Conservation (phyloP, 116 monocot species). For the Dioscorea cayenensis region DNA sequence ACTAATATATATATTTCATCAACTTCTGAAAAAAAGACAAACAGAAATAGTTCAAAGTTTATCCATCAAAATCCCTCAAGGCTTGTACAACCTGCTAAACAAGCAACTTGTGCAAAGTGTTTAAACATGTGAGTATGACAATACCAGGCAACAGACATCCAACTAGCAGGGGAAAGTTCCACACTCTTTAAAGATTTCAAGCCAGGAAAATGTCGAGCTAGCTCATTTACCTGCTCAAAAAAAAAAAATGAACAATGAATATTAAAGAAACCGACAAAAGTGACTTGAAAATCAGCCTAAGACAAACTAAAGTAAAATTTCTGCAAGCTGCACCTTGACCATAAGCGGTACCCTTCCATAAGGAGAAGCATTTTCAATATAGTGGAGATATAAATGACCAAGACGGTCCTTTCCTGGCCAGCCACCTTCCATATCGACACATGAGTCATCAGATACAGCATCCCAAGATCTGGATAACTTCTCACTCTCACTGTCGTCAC, state of each 20-base stretch:
- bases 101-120: too few relatives aligned
- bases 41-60: too few relatives aligned
- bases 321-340: slow-evolving; percentile 1
- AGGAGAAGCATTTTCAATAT: slow-evolving; percentile 8
- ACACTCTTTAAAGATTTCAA: slow-evolving; percentile 43
- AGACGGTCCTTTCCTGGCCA: slow-evolving; percentile 6
- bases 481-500: slow-evolving; percentile 18
- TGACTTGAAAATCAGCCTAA: background rate
- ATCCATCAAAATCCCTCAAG: too few relatives aligned
- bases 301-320: background rate
- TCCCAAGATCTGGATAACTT: slow-evolving; percentile 9
- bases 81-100: too few relatives aligned
- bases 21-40: too few relatives aligned
- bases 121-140: background rate
- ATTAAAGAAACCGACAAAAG: background rate
- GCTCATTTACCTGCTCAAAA: slow-evolving; percentile 26
- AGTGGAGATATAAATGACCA: slow-evolving; percentile 10
- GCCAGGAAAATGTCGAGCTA: slow-evolving; percentile 41
- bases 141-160: slow-evolving; percentile 87
- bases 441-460: slow-evolving; percentile 8
- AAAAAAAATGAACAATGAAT: background rate
- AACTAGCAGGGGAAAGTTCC: slow-evolving; percentile 73
- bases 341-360: slow-evolving; percentile 10
- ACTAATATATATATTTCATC: too few relatives aligned
- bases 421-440: slow-evolving; percentile 1